Evolutionary conservation across 2,329 filamentous ascomycete species (phyloP).

Genomic region (Rasamsonia emersonii): DNA sequence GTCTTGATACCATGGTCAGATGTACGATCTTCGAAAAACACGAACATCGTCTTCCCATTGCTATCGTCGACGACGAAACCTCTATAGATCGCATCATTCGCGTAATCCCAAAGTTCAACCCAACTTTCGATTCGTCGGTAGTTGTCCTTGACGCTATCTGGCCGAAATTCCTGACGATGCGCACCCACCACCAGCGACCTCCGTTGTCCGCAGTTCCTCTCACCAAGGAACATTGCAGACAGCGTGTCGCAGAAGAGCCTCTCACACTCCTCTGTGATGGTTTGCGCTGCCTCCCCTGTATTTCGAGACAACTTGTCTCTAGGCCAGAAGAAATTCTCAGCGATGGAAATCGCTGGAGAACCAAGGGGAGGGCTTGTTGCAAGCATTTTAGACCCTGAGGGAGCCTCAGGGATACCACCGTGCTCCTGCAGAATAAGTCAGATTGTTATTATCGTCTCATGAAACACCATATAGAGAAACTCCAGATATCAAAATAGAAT

Average conservation of each 20-base stretch:
- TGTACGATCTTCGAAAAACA: conserved; percentile 73
- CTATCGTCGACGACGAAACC: conserved; percentile 69
- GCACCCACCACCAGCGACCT: conserved; percentile 83
- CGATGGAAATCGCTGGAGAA: conserved; percentile 58
- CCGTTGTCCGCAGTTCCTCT: conserved; percentile 68
- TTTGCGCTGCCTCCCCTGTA: conserved; percentile 85
- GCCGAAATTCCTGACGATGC: conserved; percentile 30
- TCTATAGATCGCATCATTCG: conserved; percentile 72
- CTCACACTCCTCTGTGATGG: conserved; percentile 99
- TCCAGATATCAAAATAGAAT: background rate
- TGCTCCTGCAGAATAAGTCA: conserved; percentile 47
- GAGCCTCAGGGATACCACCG: conserved; percentile 95
- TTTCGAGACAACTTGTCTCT: conserved; percentile 30
- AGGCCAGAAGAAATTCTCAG: conserved; percentile 43
- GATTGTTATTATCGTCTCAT: background rate
- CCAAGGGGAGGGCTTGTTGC: conserved; percentile 84
- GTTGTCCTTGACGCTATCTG: conserved; percentile 18
- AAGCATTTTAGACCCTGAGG: conserved; percentile 76
- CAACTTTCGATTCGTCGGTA: conserved; percentile 23
- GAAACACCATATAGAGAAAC: background rate
- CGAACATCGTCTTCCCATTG: conserved; percentile 67
- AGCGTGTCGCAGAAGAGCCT: conserved; percentile 98
- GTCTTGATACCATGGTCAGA: conserved; percentile 74
- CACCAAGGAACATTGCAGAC: conserved; percentile 90
- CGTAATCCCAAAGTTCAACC: conserved; percentile 58